Evolutionary conservation across 169 alveolate species (phyloP), one percentile per base, ranked within the genome.

Genomic region (Cyclospora cayetanensis): DNA sequence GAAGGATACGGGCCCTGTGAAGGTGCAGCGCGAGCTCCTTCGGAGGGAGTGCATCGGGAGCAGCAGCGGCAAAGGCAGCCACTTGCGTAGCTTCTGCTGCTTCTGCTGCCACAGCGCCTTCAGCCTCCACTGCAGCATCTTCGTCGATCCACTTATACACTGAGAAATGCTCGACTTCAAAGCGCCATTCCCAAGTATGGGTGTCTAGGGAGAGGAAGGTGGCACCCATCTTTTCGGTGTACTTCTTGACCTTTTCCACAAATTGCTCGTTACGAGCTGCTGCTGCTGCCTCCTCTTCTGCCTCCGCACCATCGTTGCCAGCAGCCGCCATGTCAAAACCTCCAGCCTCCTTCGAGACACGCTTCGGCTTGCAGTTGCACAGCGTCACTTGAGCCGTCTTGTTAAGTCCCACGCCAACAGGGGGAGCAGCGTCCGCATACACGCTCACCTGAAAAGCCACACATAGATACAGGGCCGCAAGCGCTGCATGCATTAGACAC

Each of bases 111-210:
- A 76, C 90, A 22, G 72, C 27, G 12, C 42, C 41, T 7, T 37
- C 29, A 39, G 46, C 83, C 31, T 37, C 11, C 12, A 18, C 11
- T 20, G 27, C 77, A 42, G 52, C 79, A 0, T 86, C 92, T 18
- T 43, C 86, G 3, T 70, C 92, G 7, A 86, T 50, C 43, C 34
- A 43, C 11, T 77, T 50, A 43, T 86, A 86, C 4, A 77, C 79
- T 25, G 85, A 65, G 76, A 86, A 86, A 34, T 86, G 92, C 50
- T 86, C 86, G 1, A 86, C 92, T 46, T 86, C 92, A 50, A 86
- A 86, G 0, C 55, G 20, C 92, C 92, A 86, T 18, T 86, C 86
- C 29, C 85, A 76, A 0, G 85, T 86, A 34, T 37, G n/a, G 1
- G 39, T 1, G 53, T 86, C 76, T 1, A 86, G 43, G 46, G 79